These are phyloP conservation scores for sunflower (Helianthus annuus) DNA, from an alignment of 129 eudicot genomes.

Conservation along the genomic window DNA sequence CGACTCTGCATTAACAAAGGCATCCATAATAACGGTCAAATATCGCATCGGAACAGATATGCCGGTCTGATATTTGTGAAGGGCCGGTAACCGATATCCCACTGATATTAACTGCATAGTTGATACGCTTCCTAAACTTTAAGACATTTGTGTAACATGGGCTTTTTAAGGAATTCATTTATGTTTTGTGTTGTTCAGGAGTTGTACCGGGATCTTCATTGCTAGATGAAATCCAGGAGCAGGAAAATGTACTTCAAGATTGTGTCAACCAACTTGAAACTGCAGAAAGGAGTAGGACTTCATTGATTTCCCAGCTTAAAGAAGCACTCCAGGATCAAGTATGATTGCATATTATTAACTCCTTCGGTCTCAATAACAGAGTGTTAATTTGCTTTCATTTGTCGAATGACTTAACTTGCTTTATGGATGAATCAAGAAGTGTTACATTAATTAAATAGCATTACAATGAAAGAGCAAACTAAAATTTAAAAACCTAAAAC, in stretches of 20 bases:
- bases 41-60: no score
- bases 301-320: slow-evolving; percentile 72
- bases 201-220: slow-evolving; percentile 48
- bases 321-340: slow-evolving; percentile 88
- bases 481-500: not conserved
- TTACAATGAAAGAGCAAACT: slow-evolving; percentile 1
- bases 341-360: slow-evolving; percentile 28
- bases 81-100: no score
- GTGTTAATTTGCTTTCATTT: not conserved
- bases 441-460: not conserved
- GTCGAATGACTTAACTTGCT: slow-evolving; percentile 3
- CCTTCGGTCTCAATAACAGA: not conserved
- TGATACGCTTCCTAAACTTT: not conserved
- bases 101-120: no score
- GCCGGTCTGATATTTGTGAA: no score
- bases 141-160: not conserved
- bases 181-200: slow-evolving; percentile 45
- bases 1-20: no score
- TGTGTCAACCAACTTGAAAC: slow-evolving; percentile 72
- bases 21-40: no score
- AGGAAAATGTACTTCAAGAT: slow-evolving; percentile 66
- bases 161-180: not conserved
- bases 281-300: slow-evolving; percentile 59
- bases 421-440: not conserved
- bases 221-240: slow-evolving; percentile 70